Evolutionary conservation across 495 filamentous ascomycete genomes (phyloP), one percentile per base, ranked within the genome.

Genomic region (Glutinoglossum americanum): DNA sequence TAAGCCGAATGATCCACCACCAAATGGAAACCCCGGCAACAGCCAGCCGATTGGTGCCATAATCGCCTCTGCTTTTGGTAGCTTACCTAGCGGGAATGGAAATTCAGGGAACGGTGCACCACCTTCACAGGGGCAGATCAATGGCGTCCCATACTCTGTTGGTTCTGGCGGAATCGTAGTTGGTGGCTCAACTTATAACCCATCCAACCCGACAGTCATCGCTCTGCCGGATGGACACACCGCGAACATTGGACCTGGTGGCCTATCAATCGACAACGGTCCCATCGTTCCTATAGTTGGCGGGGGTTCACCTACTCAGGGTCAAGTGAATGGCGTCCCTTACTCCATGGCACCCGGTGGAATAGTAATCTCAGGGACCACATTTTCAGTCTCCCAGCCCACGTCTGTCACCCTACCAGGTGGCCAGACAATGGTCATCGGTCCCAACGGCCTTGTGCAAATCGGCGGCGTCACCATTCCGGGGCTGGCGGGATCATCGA

Each of bases 381-480:
- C 47, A 56, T 15, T 54, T 32, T 62, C 51, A 58, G 64, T 54
- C 17, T 61, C 44, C 56, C 62, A 49, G 39, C 62, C 63, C 57
- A 62, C 62, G 19, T 73, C 63, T 25, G 70, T 70, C 35, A 62
- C 23, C 21, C 71, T 72, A 48, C 62, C 55, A 57, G 17, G 17
- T n/a, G 47, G 47, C 47, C 47, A 51, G 17, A 51, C 47, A 9
- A 6, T 51, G 3, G 47, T 51, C 47, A 25, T 51, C 15, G 21
- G 21, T n/a, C 7, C 47, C 21, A 28, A n/a, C 47, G 47, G 47
- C 3, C 4, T 25, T 25, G 21, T 28, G 7, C 47, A 25, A 6
- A 51, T 28, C 8, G 26, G 21, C 8, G 47, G 47, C 21, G 47
- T 9, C 9, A 51, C 47, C 47, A 6, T 28, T 1, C 21, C 26